A percentile compares a stretch with the other conserved stretches of the same genome.
These are phyloP conservation scores for Suillus sp. DNA, from an alignment of 768 basidiomycete genomes.

Conservation along the genomic window DNA sequence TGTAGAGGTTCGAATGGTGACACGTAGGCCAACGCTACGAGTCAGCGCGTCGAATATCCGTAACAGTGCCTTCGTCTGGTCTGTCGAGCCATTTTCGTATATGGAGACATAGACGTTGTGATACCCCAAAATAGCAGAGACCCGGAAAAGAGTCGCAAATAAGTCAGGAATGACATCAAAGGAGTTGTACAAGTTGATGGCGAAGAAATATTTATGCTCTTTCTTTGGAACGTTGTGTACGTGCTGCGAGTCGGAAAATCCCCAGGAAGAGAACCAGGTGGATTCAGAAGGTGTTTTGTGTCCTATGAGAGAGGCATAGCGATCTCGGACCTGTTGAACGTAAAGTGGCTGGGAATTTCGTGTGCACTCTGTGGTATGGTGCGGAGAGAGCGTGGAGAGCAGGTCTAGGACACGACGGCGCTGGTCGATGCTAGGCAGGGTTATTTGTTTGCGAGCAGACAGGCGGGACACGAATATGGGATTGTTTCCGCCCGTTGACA, in stretches of 20 bases:
- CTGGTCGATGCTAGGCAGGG: conserved; percentile 81
- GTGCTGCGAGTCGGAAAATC: conserved; percentile 47
- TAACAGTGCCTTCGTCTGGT: conserved; percentile 97
- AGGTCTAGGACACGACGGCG: conserved; percentile 85
- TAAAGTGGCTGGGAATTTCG: conserved; percentile 84
- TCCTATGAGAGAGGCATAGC: conserved; percentile 84
- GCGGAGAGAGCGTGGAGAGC: conserved; percentile 83
- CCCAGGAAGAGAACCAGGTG: conserved; percentile 63
- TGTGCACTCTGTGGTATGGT: conserved; percentile 93
- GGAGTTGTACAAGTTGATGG: conserved; percentile 99
- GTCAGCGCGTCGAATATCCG: conserved; percentile 95
- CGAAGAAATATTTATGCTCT: conserved; percentile 98
- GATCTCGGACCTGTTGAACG: conserved; percentile 78
- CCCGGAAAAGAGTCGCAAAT: conserved; percentile 94
- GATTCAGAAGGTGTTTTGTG: conserved; percentile 54
- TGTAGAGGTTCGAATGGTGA: conserved; percentile 91
- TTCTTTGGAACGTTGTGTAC: conserved; percentile 42
- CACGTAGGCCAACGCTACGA: conserved; percentile 84
- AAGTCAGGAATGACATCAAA: conserved; percentile 98
- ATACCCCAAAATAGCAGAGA: conserved; percentile 89
- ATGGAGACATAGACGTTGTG: conserved; percentile 99
- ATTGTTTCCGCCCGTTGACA: conserved; percentile 59
- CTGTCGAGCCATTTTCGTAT: conserved; percentile 98
- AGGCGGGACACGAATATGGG: conserved; percentile 49
- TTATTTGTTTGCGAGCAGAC: conserved; percentile 62